Evolutionary conservation across 306 rosid species (phyloP).

Genomic region (Gillenia trifoliata): DNA sequence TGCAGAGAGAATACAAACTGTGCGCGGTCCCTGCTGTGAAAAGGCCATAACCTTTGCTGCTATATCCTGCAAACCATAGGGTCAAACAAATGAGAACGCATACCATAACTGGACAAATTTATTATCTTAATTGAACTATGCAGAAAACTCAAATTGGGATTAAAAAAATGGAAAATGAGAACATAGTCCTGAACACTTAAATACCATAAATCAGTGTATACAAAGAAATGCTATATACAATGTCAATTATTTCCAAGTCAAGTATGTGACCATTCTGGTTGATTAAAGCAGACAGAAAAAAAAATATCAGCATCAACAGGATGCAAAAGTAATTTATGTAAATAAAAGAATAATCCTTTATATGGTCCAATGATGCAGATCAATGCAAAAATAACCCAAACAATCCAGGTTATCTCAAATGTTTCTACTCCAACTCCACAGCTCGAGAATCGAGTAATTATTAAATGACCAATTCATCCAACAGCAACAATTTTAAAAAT

Average conservation of each 20-base stretch:
- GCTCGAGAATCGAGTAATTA: neutral
- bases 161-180: neutral
- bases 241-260: neutral
- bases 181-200: neutral
- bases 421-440: neutral
- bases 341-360: neutral
- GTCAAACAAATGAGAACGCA: conserved; percentile 12
- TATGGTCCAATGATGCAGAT: neutral
- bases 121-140: neutral
- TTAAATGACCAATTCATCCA: neutral
- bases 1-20: conserved; percentile 68
- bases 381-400: neutral
- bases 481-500: neutral
- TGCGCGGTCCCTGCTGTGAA: conserved; percentile 58
- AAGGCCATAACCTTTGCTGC: conserved; percentile 49
- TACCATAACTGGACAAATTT: neutral
- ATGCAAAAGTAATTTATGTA: neutral
- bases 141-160: neutral
- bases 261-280: neutral
- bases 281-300: neutral
- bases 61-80: conserved; percentile 57
- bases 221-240: neutral
- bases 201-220: neutral
- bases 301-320: neutral
- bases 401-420: neutral